Conservation (phyloP, 1,139 yeast species). For the Citeromyces hawaiiensis region DNA sequence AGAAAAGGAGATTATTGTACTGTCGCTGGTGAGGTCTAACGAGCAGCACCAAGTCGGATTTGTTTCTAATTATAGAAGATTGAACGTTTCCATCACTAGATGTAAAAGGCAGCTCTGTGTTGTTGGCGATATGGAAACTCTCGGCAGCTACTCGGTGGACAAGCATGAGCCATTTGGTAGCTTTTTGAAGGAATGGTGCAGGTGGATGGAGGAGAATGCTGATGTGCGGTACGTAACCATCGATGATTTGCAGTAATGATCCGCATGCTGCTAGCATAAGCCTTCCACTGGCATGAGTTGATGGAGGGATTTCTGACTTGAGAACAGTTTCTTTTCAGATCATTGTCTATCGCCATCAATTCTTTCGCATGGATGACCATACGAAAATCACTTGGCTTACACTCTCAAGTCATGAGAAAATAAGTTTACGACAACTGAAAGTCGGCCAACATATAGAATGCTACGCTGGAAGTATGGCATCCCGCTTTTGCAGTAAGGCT, state of each 20-base stretch:
- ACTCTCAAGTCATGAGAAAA: no score
- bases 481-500: no score
- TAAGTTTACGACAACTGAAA: no score
- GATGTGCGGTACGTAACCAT: slow-evolving; percentile 45
- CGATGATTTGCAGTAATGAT: slow-evolving; percentile 10
- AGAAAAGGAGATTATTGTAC: slow-evolving; percentile 81
- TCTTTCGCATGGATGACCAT: no score
- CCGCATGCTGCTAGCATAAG: no score
- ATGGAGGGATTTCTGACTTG: no score
- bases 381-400: no score
- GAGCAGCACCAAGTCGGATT: slow-evolving; percentile 57
- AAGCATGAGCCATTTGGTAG: slow-evolving; percentile 6
- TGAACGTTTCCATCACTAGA: slow-evolving; percentile 88
- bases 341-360: no score
- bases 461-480: no score
- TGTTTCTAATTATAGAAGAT: slow-evolving; percentile 51
- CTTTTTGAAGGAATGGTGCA: slow-evolving; percentile 55
- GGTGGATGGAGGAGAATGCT: slow-evolving; percentile 54
- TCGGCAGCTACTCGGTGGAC: slow-evolving; percentile 24
- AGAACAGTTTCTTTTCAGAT: no score
- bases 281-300: no score
- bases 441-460: no score
- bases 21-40: slow-evolving; percentile 81
- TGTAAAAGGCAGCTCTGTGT: slow-evolving; percentile 79
- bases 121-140: slow-evolving; percentile 71